Evolutionary conservation across 2,329 filamentous ascomycete species (phyloP).

Genomic region (Hypoxylon sp.): DNA sequence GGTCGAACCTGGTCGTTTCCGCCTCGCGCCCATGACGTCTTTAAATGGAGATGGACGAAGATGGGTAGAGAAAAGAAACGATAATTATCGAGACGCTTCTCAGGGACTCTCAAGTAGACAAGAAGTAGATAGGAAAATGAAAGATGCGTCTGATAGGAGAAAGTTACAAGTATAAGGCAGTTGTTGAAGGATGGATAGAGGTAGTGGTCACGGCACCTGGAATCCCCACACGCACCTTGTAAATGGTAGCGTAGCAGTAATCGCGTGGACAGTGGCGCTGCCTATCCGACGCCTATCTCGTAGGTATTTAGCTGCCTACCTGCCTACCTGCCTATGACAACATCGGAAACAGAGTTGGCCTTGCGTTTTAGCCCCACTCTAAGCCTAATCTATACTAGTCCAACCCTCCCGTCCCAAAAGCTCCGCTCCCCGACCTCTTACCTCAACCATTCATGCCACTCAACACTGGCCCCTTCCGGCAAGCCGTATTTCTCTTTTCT

Average conservation of each 20-base stretch:
- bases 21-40: conserved; percentile 45
- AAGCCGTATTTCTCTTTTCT: not conserved
- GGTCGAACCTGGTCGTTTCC: conserved; percentile 44
- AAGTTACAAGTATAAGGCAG: conserved; percentile 9
- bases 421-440: conserved; percentile 26
- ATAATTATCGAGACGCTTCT: conserved; percentile 6
- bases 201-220: conserved; percentile 33
- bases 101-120: conserved; percentile 7
- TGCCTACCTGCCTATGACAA: conserved; percentile 28
- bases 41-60: not conserved
- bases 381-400: conserved; percentile 7
- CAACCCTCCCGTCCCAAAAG: conserved; percentile 10
- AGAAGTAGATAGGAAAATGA: conserved; percentile 13
- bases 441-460: conserved; percentile 24
- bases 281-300: conserved; percentile 14
- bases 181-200: conserved; percentile 29
- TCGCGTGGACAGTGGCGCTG: conserved; percentile 40
- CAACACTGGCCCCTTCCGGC: conserved; percentile 1
- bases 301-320: not conserved
- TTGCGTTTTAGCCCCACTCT: conserved; percentile 9
- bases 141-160: conserved; percentile 27
- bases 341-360: conserved; percentile 28
- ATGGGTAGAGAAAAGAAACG: conserved; percentile 3
- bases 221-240: conserved; percentile 33
- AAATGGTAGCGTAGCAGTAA: conserved; percentile 13